Conservation (phyloP, 768 basidiomycete species). For the Suillus alpinus region DNA sequence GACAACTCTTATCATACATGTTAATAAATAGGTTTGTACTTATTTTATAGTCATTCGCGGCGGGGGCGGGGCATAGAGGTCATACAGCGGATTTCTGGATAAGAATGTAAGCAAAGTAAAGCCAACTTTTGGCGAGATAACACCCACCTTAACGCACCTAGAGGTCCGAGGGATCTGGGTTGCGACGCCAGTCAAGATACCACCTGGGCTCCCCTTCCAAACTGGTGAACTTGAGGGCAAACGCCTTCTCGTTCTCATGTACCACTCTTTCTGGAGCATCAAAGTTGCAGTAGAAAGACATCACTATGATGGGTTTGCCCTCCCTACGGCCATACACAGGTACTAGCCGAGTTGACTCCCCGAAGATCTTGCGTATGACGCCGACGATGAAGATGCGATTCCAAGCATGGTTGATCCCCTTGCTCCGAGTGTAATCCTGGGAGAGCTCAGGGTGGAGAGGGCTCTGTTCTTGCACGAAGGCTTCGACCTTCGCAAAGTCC, state of each 20-base stretch:
- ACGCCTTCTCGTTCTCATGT: not conserved
- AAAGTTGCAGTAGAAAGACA: constrained; percentile 2
- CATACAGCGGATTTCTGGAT: not conserved
- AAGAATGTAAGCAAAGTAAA: not conserved
- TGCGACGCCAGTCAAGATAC: not conserved
- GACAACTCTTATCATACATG: not conserved
- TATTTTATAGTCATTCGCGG: not conserved
- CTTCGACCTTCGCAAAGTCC: not conserved
- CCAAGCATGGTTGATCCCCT: not conserved
- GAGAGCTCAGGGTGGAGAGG: not conserved
- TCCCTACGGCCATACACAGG: not conserved
- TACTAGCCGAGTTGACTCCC: not conserved
- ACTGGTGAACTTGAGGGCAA: not conserved
- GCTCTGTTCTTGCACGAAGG: not conserved
- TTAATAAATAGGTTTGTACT: not conserved
- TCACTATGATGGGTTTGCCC: not conserved
- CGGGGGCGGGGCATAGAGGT: not conserved
- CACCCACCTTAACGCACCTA: not conserved
- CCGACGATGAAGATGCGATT: not conserved
- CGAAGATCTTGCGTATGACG: not conserved
- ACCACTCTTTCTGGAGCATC: not conserved
- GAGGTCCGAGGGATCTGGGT: not conserved
- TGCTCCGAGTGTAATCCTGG: not conserved
- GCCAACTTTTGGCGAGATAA: not conserved
- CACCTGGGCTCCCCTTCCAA: not conserved